Percentiles rank a stretch among this genome's conserved stretches.
Conservation (phyloP, 352 stramenopile genomes). For the Phytophthora palmivora region DNA sequence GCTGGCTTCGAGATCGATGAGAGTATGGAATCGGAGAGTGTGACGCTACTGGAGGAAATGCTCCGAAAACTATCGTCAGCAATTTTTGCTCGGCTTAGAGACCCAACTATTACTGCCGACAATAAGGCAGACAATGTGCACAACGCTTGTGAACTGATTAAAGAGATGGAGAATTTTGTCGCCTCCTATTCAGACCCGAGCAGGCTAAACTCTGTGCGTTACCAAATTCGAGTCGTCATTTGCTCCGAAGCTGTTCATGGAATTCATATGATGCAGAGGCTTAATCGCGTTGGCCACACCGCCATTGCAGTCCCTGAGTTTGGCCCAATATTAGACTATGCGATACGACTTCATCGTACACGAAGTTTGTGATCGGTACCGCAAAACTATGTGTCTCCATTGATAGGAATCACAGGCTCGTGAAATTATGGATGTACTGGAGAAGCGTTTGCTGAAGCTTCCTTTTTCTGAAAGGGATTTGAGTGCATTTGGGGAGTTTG, state of each 20-base stretch:
- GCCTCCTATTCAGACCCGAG: conserved; percentile 11
- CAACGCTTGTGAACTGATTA: conserved; percentile 13
- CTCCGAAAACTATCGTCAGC: not conserved
- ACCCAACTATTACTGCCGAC: conserved; percentile 10
- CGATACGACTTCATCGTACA: conserved; percentile 10
- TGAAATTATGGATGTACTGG: conserved; percentile 33
- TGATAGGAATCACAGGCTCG: conserved; percentile 18
- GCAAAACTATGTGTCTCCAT: conserved; percentile 22
- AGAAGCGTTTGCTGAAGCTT: conserved; percentile 34
- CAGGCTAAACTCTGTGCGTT: conserved; percentile 17
- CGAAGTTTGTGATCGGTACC: conserved; percentile 28
- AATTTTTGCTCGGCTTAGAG: conserved; percentile 19
- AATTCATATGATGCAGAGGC: conserved; percentile 42
- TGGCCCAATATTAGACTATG: conserved; percentile 22
- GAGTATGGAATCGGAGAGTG: not conserved
- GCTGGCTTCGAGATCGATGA: not conserved
- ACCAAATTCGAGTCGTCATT: conserved; percentile 5
- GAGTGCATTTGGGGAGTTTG: conserved; percentile 10
- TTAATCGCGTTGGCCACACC: conserved; percentile 30
- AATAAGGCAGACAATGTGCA: conserved; percentile 24
- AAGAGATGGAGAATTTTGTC: conserved; percentile 11
- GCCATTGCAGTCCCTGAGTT: conserved; percentile 5
- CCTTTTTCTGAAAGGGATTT: conserved; percentile 9
- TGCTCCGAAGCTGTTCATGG: conserved; percentile 3
- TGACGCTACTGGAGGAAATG: not conserved